Conservation (phyloP, 768 basidiomycete species). For the Jaapia argillacea region DNA sequence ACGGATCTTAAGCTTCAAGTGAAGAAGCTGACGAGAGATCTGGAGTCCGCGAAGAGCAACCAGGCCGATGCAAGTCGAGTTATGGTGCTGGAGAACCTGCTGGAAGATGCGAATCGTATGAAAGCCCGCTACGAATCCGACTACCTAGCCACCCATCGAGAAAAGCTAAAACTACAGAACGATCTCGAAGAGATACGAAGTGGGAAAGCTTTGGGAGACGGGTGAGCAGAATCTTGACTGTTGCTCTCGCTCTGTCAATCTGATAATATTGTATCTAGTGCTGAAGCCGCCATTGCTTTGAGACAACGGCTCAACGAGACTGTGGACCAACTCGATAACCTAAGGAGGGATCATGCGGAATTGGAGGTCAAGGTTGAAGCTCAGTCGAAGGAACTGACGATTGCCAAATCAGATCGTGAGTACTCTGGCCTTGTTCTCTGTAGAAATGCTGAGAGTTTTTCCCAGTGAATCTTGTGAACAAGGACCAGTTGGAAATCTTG, state of each 20-base stretch:
- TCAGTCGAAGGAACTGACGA: slow-evolving; percentile 56
- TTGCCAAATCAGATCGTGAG: slow-evolving; percentile 82
- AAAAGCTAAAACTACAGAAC: slow-evolving; percentile 69
- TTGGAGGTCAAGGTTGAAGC: slow-evolving; percentile 62
- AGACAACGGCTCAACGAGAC: slow-evolving; percentile 84
- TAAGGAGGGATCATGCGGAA: slow-evolving; percentile 60
- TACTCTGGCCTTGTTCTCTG: slow-evolving; percentile 8
- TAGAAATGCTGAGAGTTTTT: not conserved
- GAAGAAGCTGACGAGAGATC: slow-evolving; percentile 69
- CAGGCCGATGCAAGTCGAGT: slow-evolving; percentile 69
- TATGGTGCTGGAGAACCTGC: slow-evolving; percentile 80
- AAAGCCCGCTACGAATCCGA: slow-evolving; percentile 85
- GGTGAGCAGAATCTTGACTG: slow-evolving; percentile 34
- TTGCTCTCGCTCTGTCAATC: not conserved
- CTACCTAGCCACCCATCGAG: slow-evolving; percentile 76
- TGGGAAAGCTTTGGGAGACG: slow-evolving; percentile 77
- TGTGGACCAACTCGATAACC: slow-evolving; percentile 64
- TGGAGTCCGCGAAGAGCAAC: slow-evolving; percentile 64
- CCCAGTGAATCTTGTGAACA: slow-evolving; percentile 82
- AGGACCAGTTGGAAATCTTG: slow-evolving; percentile 89
- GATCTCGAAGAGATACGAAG: slow-evolving; percentile 84
- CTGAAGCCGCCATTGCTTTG: slow-evolving; percentile 82
- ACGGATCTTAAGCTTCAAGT: slow-evolving; percentile 89
- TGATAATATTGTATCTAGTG: slow-evolving; percentile 27
- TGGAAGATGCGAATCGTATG: slow-evolving; percentile 87